Conservation (phyloP, 805 yeast genomes). For the Sungouiozyma intestinalis region DNA sequence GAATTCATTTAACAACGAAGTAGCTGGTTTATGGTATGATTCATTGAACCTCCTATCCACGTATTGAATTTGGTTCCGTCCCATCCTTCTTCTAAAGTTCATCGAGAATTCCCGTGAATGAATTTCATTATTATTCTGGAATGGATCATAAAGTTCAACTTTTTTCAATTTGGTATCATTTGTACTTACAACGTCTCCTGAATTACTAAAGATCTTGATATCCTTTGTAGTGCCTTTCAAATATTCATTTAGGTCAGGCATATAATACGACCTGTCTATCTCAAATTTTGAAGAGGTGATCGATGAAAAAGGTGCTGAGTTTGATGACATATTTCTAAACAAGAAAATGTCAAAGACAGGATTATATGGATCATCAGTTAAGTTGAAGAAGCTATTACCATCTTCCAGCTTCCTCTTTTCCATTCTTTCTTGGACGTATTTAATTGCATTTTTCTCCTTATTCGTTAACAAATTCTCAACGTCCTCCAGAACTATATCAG, state of each 20-base stretch:
- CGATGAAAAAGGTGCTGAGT: slow-evolving; percentile 71
- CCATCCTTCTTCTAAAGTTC: slow-evolving; percentile 63
- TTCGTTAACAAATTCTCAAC: slow-evolving; percentile 64
- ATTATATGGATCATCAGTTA: slow-evolving; percentile 77
- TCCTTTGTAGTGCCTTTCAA: slow-evolving; percentile 21
- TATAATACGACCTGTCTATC: slow-evolving; percentile 48
- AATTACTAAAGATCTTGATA: slow-evolving; percentile 15
- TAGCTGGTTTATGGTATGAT: slow-evolving; percentile 1
- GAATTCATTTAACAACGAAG: slow-evolving; percentile 32
- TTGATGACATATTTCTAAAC: slow-evolving; percentile 42
- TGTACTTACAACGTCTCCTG: slow-evolving; percentile 24
- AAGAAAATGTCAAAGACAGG: slow-evolving; percentile 67
- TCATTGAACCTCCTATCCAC: slow-evolving; percentile 55
- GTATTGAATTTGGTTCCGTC: slow-evolving; percentile 59
- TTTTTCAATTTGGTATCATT: slow-evolving; percentile 21
- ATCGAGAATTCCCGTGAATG: slow-evolving; percentile 36
- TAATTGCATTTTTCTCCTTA: slow-evolving; percentile 65
- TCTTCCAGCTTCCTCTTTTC: slow-evolving; percentile 54
- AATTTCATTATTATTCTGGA: slow-evolving; percentile 22
- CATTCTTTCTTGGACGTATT: slow-evolving; percentile 79
- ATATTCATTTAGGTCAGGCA: slow-evolving; percentile 23
- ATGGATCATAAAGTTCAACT: slow-evolving; percentile 31
- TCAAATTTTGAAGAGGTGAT: slow-evolving; percentile 61
- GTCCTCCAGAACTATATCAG: slow-evolving; percentile 82
- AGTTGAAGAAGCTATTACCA: slow-evolving; percentile 69